Conservation (phyloP, 148 eudicot genomes). For the Spergularia bocconei region DNA sequence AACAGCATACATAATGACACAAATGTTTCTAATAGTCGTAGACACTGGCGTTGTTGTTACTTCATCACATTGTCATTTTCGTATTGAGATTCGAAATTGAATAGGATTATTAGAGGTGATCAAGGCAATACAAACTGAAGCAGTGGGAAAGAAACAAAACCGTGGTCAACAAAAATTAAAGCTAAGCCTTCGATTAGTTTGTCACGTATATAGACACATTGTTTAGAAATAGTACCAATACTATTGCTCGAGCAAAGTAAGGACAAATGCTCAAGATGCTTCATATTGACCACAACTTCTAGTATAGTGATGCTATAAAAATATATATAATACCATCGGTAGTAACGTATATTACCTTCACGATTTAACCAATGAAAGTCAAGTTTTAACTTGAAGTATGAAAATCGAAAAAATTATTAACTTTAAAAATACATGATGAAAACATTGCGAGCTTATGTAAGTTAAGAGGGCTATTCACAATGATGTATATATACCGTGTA, state of each 20-base stretch:
- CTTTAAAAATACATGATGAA: too few relatives aligned
- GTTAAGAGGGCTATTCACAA: too few relatives aligned
- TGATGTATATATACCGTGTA: too few relatives aligned
- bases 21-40: neutral
- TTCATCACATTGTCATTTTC: conserved; percentile 18
- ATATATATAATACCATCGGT: too few relatives aligned
- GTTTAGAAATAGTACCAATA: neutral
- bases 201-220: neutral
- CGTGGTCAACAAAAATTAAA: conserved; percentile 13
- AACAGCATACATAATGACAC: neutral
- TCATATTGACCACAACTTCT: too few relatives aligned
- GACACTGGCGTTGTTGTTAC: conserved; percentile 19
- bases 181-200: neutral
- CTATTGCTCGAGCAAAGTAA: neutral
- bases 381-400: too few relatives aligned
- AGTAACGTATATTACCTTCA: too few relatives aligned
- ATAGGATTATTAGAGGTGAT: too few relatives aligned
- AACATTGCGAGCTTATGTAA: too few relatives aligned
- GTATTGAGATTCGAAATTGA: conserved; percentile 7
- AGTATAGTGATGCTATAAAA: too few relatives aligned
- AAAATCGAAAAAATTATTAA: too few relatives aligned
- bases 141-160: conserved; percentile 7
- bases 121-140: neutral
- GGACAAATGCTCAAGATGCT: neutral
- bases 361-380: too few relatives aligned